phyloP scores from a whole-genome alignment of 2,329 filamentous ascomycete genomes.

The Penicillium oxalicum region DNA sequence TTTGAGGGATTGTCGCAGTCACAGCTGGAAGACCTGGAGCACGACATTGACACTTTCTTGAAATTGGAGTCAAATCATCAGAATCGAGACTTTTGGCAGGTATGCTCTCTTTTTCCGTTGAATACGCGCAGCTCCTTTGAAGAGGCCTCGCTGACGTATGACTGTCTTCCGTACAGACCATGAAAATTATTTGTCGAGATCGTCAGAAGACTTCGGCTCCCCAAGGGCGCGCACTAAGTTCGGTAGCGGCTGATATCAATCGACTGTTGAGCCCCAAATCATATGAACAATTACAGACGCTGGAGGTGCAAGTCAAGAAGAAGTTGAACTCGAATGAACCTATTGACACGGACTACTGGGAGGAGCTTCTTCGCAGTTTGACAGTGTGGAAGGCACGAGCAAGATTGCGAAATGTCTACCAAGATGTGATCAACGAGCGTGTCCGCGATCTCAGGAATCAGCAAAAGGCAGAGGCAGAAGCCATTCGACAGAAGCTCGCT shows the following conservation, averaged over 20 bases:
- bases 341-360: constrained; percentile 97
- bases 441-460: constrained; percentile 60
- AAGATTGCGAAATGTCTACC: constrained; percentile 70
- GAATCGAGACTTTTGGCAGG: constrained; percentile 84
- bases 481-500: constrained; percentile 49
- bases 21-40: constrained; percentile 69
- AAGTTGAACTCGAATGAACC: constrained; percentile 86
- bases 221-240: constrained; percentile 70
- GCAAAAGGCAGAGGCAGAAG: constrained; percentile 61
- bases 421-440: constrained; percentile 66
- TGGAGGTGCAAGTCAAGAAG: constrained; percentile 78
- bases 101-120: constrained; percentile 27
- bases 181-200: constrained; percentile 78
- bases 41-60: constrained; percentile 74
- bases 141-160: constrained; percentile 6
- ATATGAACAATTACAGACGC: constrained; percentile 73
- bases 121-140: neutral
- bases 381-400: constrained; percentile 89
- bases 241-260: constrained; percentile 83
- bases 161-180: constrained; percentile 48
- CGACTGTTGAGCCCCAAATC: constrained; percentile 78
- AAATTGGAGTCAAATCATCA: constrained; percentile 69
- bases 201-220: constrained; percentile 59
- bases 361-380: constrained; percentile 78
- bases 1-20: constrained; percentile 64